Evolutionary conservation across 2,329 filamentous ascomycete genomes (phyloP).

Genomic region (Sarocladiaceae sp.): DNA sequence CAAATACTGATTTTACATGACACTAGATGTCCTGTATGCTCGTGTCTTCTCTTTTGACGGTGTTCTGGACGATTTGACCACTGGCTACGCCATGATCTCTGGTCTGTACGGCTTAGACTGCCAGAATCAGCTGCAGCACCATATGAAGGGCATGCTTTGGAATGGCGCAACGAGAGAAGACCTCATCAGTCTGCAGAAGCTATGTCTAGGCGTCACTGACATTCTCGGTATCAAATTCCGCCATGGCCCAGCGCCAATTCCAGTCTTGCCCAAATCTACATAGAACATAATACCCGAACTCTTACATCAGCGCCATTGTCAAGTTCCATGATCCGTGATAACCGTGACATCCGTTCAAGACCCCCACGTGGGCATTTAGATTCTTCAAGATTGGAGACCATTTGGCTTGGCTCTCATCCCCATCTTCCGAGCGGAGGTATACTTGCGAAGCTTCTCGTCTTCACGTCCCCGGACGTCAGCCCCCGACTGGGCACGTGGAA

Average conservation of each 20-base stretch:
- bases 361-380: no score
- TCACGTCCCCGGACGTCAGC: background rate
- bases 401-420: no score
- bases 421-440: background rate
- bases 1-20: background rate
- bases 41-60: conserved; percentile 12
- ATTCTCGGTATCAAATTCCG: conserved; percentile 9
- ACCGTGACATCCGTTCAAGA: no score
- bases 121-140: conserved; percentile 12
- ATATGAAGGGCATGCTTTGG: conserved; percentile 13
- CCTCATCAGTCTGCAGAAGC: conserved; percentile 9
- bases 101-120: conserved; percentile 12
- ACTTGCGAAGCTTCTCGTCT: background rate
- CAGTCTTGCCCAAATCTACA: background rate
- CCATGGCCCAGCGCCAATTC: background rate
- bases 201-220: conserved; percentile 10
- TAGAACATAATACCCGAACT: no score
- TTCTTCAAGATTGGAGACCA: no score
- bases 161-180: conserved; percentile 11
- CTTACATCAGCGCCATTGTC: no score
- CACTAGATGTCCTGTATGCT: conserved; percentile 12
- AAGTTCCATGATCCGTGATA: no score
- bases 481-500: background rate
- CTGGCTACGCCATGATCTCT: conserved; percentile 11
- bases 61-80: conserved; percentile 10